These are phyloP conservation scores for Lobosporangium transversale DNA, from an alignment of 192 early-diverging fungal genomes.

Conservation along the genomic window DNA sequence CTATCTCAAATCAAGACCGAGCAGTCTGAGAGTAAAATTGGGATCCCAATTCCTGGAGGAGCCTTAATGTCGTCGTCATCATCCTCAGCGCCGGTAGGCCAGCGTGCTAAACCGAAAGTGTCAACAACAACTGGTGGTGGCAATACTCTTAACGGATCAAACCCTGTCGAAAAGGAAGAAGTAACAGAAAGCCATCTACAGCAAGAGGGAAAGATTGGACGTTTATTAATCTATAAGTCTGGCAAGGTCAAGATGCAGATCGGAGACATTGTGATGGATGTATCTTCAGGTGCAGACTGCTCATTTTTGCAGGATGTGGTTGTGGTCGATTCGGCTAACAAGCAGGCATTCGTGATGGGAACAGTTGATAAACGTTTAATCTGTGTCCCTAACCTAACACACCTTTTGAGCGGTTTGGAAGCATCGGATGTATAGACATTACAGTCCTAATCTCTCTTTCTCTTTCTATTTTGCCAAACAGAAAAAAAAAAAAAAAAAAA, in stretches of 20 bases:
- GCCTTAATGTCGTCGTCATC: neutral
- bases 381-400: slow-evolving; percentile 70
- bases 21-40: slow-evolving; percentile 10
- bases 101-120: slow-evolving; percentile 26
- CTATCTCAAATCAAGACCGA: slow-evolving; percentile 22
- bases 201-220: slow-evolving; percentile 67
- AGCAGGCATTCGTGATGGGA: slow-evolving; percentile 65
- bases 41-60: slow-evolving; percentile 8
- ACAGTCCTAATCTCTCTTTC: no score
- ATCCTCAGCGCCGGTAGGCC: slow-evolving; percentile 22
- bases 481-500: neutral
- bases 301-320: slow-evolving; percentile 69
- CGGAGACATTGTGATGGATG: slow-evolving; percentile 70
- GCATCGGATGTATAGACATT: slow-evolving; percentile 18
- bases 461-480: neutral
- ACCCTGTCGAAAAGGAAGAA: slow-evolving; percentile 18
- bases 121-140: slow-evolving; percentile 11
- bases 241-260: slow-evolving; percentile 73
- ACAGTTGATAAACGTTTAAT: slow-evolving; percentile 65
- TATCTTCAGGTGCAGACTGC: slow-evolving; percentile 61
- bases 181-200: slow-evolving; percentile 28
- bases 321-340: slow-evolving; percentile 62
- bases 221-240: slow-evolving; percentile 68
- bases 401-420: slow-evolving; percentile 46
- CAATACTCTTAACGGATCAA: neutral